Evolutionary conservation across 2,329 filamentous ascomycete species (phyloP).

Genomic region (Alternaria viburni): DNA sequence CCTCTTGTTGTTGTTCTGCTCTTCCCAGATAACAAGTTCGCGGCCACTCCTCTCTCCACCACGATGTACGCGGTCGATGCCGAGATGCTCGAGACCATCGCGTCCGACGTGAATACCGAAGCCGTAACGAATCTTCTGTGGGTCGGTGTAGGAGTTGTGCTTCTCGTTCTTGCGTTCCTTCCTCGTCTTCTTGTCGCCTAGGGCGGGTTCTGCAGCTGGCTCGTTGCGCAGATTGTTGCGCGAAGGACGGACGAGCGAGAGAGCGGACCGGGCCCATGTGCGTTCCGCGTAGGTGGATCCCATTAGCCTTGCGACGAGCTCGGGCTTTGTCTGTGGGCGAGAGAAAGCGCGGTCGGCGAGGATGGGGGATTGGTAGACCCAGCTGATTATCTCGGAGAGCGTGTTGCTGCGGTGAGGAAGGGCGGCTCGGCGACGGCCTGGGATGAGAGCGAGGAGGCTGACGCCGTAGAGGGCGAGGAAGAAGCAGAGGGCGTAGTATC

Average conservation of each 20-base stretch:
- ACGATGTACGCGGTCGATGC: slow-evolving; percentile 62
- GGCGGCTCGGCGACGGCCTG: slow-evolving; percentile 64
- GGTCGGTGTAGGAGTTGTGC: slow-evolving; percentile 40
- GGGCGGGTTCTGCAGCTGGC: slow-evolving; percentile 24
- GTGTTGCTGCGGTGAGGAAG: slow-evolving; percentile 76
- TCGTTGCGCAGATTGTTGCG: slow-evolving; percentile 37
- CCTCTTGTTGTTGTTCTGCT: slow-evolving; percentile 36
- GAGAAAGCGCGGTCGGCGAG: slow-evolving; percentile 76
- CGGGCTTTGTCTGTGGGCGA: slow-evolving; percentile 68
- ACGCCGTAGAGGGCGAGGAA: slow-evolving; percentile 73
- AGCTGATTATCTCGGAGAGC: slow-evolving; percentile 78
- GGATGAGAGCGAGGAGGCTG: slow-evolving; percentile 65
- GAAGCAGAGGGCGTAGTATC: slow-evolving; percentile 74
- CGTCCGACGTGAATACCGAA: slow-evolving; percentile 65
- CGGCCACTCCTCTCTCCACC: slow-evolving; percentile 41
- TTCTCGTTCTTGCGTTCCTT: slow-evolving; percentile 18
- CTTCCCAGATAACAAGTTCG: slow-evolving; percentile 47
- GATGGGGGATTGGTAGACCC: slow-evolving; percentile 75
- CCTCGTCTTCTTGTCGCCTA: slow-evolving; percentile 22
- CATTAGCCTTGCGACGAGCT: slow-evolving; percentile 73
- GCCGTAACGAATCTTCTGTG: slow-evolving; percentile 55
- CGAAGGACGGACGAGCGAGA: slow-evolving; percentile 37
- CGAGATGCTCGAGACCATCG: slow-evolving; percentile 65
- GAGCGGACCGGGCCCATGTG: slow-evolving; percentile 35
- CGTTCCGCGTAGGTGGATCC: slow-evolving; percentile 58